Evolutionary conservation across 306 rosid genomes (phyloP), one percentile per base, ranked within the genome.

Genomic region (Hylodesmum podocarpum): DNA sequence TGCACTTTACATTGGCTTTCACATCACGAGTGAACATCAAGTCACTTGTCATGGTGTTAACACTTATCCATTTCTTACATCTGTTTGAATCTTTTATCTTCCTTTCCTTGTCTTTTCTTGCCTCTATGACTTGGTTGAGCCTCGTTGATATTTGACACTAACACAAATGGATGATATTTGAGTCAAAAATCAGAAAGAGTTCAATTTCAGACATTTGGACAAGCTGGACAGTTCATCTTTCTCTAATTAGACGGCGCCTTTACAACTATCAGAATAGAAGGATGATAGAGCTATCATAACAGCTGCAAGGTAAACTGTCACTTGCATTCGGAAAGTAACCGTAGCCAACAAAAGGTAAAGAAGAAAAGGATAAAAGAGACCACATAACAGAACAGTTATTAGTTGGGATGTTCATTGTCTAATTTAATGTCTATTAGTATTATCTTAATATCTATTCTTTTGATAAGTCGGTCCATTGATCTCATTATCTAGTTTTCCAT

Each of bases 231-330:
- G 80, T 82, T 72, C 15, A 31, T 19, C 63, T 55, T 55, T 83
- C 77, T 58, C 39, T 67, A 59, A 31, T 54, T 49, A 19, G 87
- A 83, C 70, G 66, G 66, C 25, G 64, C 72, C 70, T 33, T 44
- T 53, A 10, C 55, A 79, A 24, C 78, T 53, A 74, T 27, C 64
- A 33, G 4, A 46, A 57, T 66, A 12, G 28, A 57, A 57, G 5
- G 31, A 67, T 44, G 33, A 44, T 46, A 24, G 46, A 4, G 36
- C 27, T 58, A 54, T 55, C 54, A 43, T 46, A 73, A 65, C 70
- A 59, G 70, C 75, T 65, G 63, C 80, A 10, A 1, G 28, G 39
- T 66, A 44, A 57, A 74, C 57, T 34, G 66, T 66, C 77, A 55
- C 71, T 54, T 33, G 59, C 37, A 22, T 33, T 53, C 8, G 15